Evolutionary conservation across 345 rosid species (phyloP), one percentile per base, ranked within the genome.

Genomic region (Tarenaya hassleriana): DNA sequence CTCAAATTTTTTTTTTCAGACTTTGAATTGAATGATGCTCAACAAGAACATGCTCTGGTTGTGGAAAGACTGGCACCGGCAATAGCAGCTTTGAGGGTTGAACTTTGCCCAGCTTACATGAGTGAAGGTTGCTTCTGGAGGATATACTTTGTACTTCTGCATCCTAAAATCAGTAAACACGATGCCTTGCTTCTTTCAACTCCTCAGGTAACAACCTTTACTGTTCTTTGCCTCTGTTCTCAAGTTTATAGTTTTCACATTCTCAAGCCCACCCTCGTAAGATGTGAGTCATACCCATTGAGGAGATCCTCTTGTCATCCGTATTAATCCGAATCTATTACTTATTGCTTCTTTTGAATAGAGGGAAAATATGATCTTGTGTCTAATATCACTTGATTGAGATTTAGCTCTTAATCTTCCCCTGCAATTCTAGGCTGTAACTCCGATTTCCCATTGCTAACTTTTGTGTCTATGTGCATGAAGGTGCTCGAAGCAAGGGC

Each of bases 41-140:
- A 94, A 62, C 78, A 56, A 58, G 89, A 80, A 51, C 99, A 94
- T 63, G 84, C 88, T 9, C 40, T 81, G 61, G 81, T 82, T 9
- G 77, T 94, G 58, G 91, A 86, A 63, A 73, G 68, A 35, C 79
- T 88, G 55, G 80, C 87, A 15, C 76, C 94, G 3, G 61, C 81
- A 69, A 59, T 94, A 12, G 85, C 85, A 60, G 97, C 89, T 40
- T 71, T 94, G 45, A 79, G 95, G 70, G 70, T 83, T 62, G 95
- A 94, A 21, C 94, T 94, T 56, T 88, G 95, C 13, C 97, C 99
- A 0, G 77, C 81, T 9, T 86, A 86, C 67, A 86, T 88, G 95
- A 88, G 83, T 34, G 89, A 86, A 56, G 63, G 78, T 61, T 86
- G 88, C 81, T 88, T 88, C 68, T 94, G 97, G 97, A 88, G 82